A percentile compares a stretch with the other conserved stretches of the same genome.
Evolutionary conservation across 176 grass and related monocot genomes (phyloP).

Genomic region (Eleusine coracana): DNA sequence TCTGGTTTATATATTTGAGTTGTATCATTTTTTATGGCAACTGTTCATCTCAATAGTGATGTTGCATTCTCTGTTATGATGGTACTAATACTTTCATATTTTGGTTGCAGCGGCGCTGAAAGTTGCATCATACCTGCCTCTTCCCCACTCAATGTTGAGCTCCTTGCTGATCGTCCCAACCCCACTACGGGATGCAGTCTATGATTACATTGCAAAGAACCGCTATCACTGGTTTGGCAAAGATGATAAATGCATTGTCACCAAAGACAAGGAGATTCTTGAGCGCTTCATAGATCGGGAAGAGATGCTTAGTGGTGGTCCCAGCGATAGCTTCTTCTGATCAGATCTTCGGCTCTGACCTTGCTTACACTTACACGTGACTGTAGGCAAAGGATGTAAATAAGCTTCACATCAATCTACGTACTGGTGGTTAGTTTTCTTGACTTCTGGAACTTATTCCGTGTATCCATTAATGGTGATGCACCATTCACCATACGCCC

Average conservation of each 20-base stretch:
- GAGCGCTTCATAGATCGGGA: conserved; percentile 90
- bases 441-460: conserved; percentile 24
- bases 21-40: not conserved
- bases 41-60: not conserved
- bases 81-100: conserved; percentile 1
- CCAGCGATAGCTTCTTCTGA: conserved; percentile 51
- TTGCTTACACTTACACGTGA: not conserved
- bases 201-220: conserved; percentile 83
- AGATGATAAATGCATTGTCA: conserved; percentile 74
- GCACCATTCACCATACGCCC: not conserved
- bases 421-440: not conserved
- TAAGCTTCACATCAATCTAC: conserved; percentile 23
- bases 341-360: conserved; percentile 1
- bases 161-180: conserved; percentile 63
- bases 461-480: not conserved
- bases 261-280: conserved; percentile 74
- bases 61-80: not conserved
- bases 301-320: conserved; percentile 65
- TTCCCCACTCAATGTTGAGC: conserved; percentile 78
- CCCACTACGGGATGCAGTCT: conserved; percentile 68
- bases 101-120: conserved; percentile 67
- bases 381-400: conserved; percentile 43
- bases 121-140: conserved; percentile 86
- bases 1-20: not conserved
- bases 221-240: conserved; percentile 91